phyloP scores from a whole-genome alignment of 257 asterid species.

The Solanum stenotomum region DNA sequence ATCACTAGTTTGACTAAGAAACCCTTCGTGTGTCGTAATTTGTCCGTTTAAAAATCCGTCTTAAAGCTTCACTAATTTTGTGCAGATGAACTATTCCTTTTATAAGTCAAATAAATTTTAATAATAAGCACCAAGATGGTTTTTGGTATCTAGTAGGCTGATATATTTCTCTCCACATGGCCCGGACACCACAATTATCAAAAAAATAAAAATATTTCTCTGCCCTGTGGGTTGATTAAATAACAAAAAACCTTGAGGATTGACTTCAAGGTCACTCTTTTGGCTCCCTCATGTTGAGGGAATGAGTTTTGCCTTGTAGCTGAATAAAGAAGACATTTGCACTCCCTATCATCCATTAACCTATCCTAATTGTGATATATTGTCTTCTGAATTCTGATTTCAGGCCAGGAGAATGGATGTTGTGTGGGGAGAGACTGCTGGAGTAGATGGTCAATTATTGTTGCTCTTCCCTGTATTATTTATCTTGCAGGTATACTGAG shows the following conservation, averaged over 20 bases:
- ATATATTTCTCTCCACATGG: background rate
- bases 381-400: constrained; percentile 5
- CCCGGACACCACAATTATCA: background rate
- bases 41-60: background rate
- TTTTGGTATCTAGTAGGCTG: background rate
- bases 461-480: constrained; percentile 66
- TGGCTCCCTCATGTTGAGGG: background rate
- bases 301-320: background rate
- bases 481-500: constrained; percentile 54
- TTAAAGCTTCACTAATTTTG: background rate
- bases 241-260: background rate
- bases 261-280: background rate
- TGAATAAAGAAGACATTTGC: background rate
- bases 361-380: background rate
- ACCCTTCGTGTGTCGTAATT: background rate
- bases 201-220: background rate
- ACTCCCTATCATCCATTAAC: background rate
- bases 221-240: background rate
- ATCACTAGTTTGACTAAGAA: background rate
- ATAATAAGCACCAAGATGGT: background rate
- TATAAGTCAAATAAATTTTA: background rate
- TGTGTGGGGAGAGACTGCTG: constrained; percentile 98
- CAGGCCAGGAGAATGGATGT: constrained; percentile 98
- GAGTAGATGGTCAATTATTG: constrained; percentile 87
- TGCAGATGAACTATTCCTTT: background rate